A percentile compares a stretch with the other conserved stretches of the same genome.
Evolutionary conservation across 345 rosid genomes (phyloP).

Genomic region (Gossypium turneri): DNA sequence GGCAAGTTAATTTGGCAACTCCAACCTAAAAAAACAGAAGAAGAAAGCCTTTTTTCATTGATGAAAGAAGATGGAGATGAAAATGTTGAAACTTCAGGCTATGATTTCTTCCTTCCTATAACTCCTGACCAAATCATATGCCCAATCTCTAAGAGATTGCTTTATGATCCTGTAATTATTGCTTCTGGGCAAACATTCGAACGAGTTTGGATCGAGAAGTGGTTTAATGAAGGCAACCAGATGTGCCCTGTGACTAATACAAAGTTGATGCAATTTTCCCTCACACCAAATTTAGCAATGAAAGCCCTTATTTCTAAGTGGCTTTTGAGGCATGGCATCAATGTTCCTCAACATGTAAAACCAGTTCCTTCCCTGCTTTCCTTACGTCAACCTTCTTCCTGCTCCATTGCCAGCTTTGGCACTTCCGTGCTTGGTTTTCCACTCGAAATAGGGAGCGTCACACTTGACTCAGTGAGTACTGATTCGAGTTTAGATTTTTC

Average conservation of each 20-base stretch:
- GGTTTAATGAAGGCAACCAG: slow-evolving; percentile 34
- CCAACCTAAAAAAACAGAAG: slow-evolving; percentile 1
- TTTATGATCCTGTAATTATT: slow-evolving; percentile 41
- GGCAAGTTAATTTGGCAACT: slow-evolving; percentile 14
- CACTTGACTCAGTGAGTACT: slow-evolving; percentile 25
- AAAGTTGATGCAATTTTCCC: slow-evolving; percentile 23
- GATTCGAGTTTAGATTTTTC: slow-evolving; percentile 6
- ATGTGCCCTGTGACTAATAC: slow-evolving; percentile 30
- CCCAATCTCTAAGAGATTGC: slow-evolving; percentile 31
- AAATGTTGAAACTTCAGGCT: slow-evolving; percentile 1
- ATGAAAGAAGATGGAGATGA: neutral
- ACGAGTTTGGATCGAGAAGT: slow-evolving; percentile 39
- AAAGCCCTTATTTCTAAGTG: slow-evolving; percentile 32
- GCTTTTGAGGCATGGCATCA: slow-evolving; percentile 28
- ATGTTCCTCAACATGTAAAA: slow-evolving; percentile 11
- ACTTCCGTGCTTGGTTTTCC: slow-evolving; percentile 29
- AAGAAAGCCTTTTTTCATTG: neutral
- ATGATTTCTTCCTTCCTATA: slow-evolving; percentile 8
- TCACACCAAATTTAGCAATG: slow-evolving; percentile 28
- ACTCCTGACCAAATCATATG: slow-evolving; percentile 34
- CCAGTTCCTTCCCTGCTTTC: slow-evolving; percentile 8
- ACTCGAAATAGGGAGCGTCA: slow-evolving; percentile 25
- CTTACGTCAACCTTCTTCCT: slow-evolving; percentile 8
- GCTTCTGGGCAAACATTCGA: slow-evolving; percentile 41
- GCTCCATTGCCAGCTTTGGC: slow-evolving; percentile 36